Conservation (phyloP, 306 rosid genomes). For the Castanea mollissima region DNA sequence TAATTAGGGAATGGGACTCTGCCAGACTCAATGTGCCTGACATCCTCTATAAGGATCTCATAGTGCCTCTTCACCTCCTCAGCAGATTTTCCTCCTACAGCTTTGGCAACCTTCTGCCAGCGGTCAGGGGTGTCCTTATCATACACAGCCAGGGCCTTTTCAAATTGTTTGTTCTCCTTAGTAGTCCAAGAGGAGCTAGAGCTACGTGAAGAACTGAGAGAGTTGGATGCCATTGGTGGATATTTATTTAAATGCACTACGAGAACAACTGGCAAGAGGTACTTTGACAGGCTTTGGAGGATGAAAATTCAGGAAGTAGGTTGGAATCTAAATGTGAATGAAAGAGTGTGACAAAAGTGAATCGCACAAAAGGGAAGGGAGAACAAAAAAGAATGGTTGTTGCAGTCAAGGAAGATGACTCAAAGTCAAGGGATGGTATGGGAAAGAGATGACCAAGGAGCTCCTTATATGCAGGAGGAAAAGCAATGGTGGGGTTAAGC, state of each 20-base stretch:
- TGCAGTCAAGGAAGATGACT: conserved; percentile 20
- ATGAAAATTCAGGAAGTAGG: neutral
- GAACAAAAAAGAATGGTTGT: conserved; percentile 11
- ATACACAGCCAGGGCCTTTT: conserved; percentile 64
- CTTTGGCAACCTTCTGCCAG: conserved; percentile 74
- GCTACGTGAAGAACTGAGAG: conserved; percentile 24
- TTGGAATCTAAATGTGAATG: neutral
- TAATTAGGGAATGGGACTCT: conserved; percentile 62
- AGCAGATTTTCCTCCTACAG: conserved; percentile 61
- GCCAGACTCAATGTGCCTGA: conserved; percentile 62
- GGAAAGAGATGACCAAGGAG: conserved; percentile 27
- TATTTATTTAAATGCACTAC: neutral
- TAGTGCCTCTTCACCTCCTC: conserved; percentile 78
- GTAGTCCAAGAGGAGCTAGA: conserved; percentile 62
- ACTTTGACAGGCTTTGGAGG: conserved; percentile 1
- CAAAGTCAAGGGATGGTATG: conserved; percentile 36
- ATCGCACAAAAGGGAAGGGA: conserved; percentile 5
- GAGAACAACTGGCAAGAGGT: neutral
- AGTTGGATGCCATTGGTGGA: conserved; percentile 50
- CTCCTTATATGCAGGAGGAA: conserved; percentile 51
- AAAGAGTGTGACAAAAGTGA: neutral
- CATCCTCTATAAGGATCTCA: conserved; percentile 68
- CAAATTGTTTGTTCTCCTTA: conserved; percentile 66
- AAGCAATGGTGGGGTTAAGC: conserved; percentile 39
- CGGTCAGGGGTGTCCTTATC: conserved; percentile 75